These are phyloP conservation scores for Globisporangium parvum DNA, from an alignment of 352 stramenopile species.

Conservation along the genomic window DNA sequence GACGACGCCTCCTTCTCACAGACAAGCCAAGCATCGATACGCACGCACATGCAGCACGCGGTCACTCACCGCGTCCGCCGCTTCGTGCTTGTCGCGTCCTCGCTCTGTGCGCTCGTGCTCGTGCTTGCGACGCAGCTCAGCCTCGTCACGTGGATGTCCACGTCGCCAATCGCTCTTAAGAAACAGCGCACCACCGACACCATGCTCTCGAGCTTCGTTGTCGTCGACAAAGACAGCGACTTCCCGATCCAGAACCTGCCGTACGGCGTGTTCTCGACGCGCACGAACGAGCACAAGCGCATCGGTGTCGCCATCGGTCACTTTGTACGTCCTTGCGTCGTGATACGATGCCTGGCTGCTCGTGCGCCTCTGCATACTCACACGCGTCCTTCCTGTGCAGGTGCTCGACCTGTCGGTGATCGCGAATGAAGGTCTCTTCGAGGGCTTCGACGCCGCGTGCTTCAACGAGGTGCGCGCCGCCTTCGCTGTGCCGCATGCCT, in stretches of 20 bases:
- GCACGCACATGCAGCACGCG: too few relatives aligned
- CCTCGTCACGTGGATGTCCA: constrained; percentile 5
- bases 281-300: constrained; percentile 55
- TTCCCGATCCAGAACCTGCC: constrained; percentile 95
- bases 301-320: constrained; percentile 82
- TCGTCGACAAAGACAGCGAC: constrained; percentile 56
- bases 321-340: constrained; percentile 32
- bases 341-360: neutral
- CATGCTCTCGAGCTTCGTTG: constrained; percentile 52
- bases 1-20: too few relatives aligned
- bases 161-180: constrained; percentile 2
- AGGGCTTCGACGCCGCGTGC: constrained; percentile 68
- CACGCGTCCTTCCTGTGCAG: constrained; percentile 10
- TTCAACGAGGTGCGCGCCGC: constrained; percentile 37
- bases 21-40: too few relatives aligned
- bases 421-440: constrained; percentile 86
- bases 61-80: too few relatives aligned
- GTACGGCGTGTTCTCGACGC: constrained; percentile 91
- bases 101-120: neutral
- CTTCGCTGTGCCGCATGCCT: neutral
- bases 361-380: neutral
- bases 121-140: constrained; percentile 3
- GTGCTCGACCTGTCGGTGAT: constrained; percentile 89
- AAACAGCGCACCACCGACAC: constrained; percentile 7
- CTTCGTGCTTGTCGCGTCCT: neutral